Percentiles rank a stretch among this genome's conserved stretches.
phyloP scores from a whole-genome alignment of 805 yeast species.

The Teunomyces funiuensis region DNA sequence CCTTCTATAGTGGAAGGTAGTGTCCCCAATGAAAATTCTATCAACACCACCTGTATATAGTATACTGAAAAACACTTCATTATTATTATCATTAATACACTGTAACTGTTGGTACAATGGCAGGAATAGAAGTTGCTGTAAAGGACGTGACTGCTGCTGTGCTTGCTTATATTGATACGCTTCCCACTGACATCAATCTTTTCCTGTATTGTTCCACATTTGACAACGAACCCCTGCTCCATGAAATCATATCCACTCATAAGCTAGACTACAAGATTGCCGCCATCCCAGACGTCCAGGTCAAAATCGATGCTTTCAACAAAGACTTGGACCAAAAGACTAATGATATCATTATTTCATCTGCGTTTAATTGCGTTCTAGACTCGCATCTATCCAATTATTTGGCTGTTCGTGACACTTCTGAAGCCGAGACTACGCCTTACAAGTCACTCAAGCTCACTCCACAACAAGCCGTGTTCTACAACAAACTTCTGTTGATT shows the following conservation, averaged over 20 bases:
- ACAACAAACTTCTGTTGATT: slow-evolving; percentile 19
- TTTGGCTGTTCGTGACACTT: background rate
- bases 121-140: slow-evolving; percentile 1
- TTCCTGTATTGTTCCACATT: background rate
- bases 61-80: background rate
- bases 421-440: background rate
- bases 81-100: background rate
- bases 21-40: background rate
- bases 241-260: slow-evolving; percentile 2
- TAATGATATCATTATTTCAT: slow-evolving; percentile 19
- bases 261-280: slow-evolving; percentile 7
- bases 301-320: slow-evolving; percentile 22
- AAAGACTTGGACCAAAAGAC: slow-evolving; percentile 19
- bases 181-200: background rate
- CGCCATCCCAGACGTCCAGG: slow-evolving; percentile 2
- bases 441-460: slow-evolving; percentile 2
- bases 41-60: background rate
- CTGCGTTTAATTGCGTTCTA: slow-evolving; percentile 21
- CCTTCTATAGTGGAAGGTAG: background rate
- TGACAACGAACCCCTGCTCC: background rate
- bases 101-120: background rate
- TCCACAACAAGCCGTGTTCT: slow-evolving; percentile 7
- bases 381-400: slow-evolving; percentile 7
- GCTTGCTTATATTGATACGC: background rate
- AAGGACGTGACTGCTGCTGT: background rate